Percentiles rank a stretch among this genome's conserved stretches.
These are phyloP conservation scores for Chaetomium olivaceum DNA, from an alignment of 2,329 filamentous ascomycete species.

Conservation along the genomic window DNA sequence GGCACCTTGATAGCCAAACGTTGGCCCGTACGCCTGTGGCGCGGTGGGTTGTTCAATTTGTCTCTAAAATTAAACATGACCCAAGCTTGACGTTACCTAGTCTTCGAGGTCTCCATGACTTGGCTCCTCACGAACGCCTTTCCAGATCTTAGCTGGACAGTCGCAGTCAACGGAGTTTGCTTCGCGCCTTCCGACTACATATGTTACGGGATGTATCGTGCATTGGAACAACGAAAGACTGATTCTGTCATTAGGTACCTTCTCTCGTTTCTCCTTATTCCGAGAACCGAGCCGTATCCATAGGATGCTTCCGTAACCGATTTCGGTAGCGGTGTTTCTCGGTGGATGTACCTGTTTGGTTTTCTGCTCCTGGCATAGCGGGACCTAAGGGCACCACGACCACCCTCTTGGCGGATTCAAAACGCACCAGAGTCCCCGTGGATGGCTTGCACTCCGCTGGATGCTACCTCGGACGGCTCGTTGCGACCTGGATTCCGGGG, in stretches of 20 bases:
- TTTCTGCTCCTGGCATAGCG: background rate
- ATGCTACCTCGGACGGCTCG: constrained; percentile 21
- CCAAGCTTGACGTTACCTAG: background rate
- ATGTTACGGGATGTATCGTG: background rate
- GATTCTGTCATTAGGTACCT: background rate
- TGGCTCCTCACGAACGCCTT: background rate
- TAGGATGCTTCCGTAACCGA: background rate
- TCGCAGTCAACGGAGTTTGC: background rate
- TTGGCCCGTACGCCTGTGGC: background rate
- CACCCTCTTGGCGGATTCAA: constrained; percentile 29
- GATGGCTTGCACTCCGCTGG: constrained; percentile 17
- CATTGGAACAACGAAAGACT: background rate
- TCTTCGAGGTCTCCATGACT: background rate
- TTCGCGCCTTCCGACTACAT: background rate
- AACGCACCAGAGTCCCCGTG: constrained; percentile 21
- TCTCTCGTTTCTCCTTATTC: background rate
- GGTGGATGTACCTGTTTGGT: background rate
- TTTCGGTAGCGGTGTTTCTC: no score
- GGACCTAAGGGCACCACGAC: constrained; percentile 16
- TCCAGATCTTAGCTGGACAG: background rate
- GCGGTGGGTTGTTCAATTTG: background rate
- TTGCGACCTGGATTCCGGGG: constrained; percentile 5
- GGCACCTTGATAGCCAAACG: background rate
- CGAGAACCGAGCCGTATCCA: background rate
- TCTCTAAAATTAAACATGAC: background rate